These are phyloP conservation scores for Coccinonectria pachysandricola DNA, from an alignment of 2,329 filamentous ascomycete species.

Conservation along the genomic window DNA sequence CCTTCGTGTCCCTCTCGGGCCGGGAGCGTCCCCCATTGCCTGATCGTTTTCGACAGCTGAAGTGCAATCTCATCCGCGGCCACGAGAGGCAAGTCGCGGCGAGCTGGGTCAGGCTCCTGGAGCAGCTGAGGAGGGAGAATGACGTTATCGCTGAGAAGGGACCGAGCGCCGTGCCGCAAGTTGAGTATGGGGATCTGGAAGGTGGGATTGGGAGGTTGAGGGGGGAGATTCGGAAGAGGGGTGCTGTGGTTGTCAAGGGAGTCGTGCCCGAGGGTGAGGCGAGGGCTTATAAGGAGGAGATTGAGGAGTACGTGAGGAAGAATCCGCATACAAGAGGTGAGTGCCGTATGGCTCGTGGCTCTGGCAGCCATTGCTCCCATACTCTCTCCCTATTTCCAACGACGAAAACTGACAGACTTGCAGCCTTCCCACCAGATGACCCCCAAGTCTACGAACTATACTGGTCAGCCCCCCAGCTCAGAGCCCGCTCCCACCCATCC, in stretches of 20 bases:
- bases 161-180: conserved; percentile 39
- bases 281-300: conserved; percentile 51
- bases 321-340: conserved; percentile 50
- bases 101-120: conserved; percentile 40
- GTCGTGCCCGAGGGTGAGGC: conserved; percentile 56
- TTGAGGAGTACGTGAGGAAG: conserved; percentile 52
- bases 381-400: too few species aligned
- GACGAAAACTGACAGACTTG: too few species aligned
- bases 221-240: conserved; percentile 48
- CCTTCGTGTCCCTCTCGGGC: conserved; percentile 50
- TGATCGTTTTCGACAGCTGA: conserved; percentile 44
- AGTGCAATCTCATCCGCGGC: conserved; percentile 39
- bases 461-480: conserved; percentile 60
- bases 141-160: conserved; percentile 34
- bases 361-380: too few species aligned
- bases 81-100: conserved; percentile 35
- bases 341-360: too few species aligned
- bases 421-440: conserved; percentile 54
- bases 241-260: conserved; percentile 52
- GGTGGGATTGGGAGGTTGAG: conserved; percentile 24
- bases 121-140: conserved; percentile 35
- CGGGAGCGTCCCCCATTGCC: conserved; percentile 36
- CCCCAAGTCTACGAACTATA: conserved; percentile 69
- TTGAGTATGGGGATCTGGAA: conserved; percentile 37
- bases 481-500: conserved; percentile 56